phyloP scores from a whole-genome alignment of 2,329 filamentous ascomycete species.

The Sclerotinia trifoliorum region DNA sequence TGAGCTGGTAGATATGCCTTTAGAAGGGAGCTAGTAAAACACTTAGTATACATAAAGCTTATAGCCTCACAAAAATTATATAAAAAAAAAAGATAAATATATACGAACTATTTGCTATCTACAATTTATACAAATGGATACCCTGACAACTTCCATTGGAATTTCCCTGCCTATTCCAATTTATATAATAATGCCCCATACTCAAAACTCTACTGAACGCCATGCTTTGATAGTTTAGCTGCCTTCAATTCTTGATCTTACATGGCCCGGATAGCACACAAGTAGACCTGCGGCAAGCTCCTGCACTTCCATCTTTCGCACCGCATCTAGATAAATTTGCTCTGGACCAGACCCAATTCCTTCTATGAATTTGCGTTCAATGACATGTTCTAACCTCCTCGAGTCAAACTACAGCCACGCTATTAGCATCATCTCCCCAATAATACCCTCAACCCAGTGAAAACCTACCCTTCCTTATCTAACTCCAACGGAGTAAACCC shows the following conservation, averaged over 20 bases:
- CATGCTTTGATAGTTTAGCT: neutral
- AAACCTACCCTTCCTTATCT: constrained; percentile 37
- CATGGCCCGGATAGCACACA: neutral
- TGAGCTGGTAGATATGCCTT: neutral
- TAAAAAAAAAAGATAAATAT: neutral
- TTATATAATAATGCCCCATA: neutral
- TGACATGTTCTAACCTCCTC: constrained; percentile 27
- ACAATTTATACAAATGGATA: constrained; percentile 10
- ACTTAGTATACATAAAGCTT: neutral
- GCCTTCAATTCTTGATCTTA: neutral
- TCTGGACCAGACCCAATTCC: neutral
- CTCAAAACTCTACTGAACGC: constrained; percentile 5
- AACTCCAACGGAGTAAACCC: constrained; percentile 39
- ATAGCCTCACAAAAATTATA: no score
- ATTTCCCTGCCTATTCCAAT: neutral
- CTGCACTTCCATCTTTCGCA: neutral
- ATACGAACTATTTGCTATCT: neutral
- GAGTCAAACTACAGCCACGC: constrained; percentile 28
- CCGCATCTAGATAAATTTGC: neutral
- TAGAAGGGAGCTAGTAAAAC: neutral
- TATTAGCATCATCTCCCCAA: constrained; percentile 26
- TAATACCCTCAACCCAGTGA: neutral
- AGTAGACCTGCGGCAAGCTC: neutral
- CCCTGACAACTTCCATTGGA: neutral
- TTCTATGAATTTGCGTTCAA: neutral